A percentile compares a stretch with the other conserved stretches of the same genome.
Evolutionary conservation across 225 moss, liverwort and hornwort genomes (phyloP).

Genomic region (Physcomitrellopsis africana): DNA sequence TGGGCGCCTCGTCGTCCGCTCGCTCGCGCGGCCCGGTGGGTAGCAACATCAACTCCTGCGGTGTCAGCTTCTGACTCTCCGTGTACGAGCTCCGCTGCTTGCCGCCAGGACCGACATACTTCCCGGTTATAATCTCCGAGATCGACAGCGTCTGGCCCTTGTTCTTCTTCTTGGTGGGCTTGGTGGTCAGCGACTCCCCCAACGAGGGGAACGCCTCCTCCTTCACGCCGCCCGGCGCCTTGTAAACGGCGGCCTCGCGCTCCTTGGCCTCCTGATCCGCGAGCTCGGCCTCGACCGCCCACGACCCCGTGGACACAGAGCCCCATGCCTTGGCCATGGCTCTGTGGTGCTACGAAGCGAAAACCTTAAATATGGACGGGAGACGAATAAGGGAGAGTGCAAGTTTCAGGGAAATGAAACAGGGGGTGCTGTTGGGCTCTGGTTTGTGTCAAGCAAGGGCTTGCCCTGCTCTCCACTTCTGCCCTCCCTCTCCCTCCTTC

Average conservation of each 20-base stretch:
- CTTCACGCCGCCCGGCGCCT: conserved; percentile 24
- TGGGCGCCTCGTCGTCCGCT: not conserved
- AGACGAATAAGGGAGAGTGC: too few species aligned
- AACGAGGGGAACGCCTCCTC: conserved; percentile 59
- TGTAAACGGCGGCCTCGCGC: conserved; percentile 26
- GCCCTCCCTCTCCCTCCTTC: too few species aligned
- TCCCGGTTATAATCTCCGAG: conserved; percentile 59
- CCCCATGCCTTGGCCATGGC: conserved; percentile 68
- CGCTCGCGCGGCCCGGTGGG: too few species aligned
- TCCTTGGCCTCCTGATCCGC: conserved; percentile 67
- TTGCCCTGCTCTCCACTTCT: too few species aligned
- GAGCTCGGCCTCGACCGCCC: conserved; percentile 75
- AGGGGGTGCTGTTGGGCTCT: too few species aligned
- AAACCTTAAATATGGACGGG: not conserved
- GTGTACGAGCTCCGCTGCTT: conserved; percentile 49
- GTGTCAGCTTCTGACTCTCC: conserved; percentile 51
- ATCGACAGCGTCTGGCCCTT: conserved; percentile 45
- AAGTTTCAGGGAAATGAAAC: too few species aligned
- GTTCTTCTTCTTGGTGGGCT: conserved; percentile 67
- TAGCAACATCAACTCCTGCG: too few species aligned
- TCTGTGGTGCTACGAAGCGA: not conserved
- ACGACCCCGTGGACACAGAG: conserved; percentile 41
- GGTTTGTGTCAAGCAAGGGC: too few species aligned
- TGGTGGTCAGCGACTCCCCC: conserved; percentile 41
- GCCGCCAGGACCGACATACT: conserved; percentile 69